Base-by-base conservation (phyloP, 78 protist genomes). In the Ministeria vibrans region DNA sequence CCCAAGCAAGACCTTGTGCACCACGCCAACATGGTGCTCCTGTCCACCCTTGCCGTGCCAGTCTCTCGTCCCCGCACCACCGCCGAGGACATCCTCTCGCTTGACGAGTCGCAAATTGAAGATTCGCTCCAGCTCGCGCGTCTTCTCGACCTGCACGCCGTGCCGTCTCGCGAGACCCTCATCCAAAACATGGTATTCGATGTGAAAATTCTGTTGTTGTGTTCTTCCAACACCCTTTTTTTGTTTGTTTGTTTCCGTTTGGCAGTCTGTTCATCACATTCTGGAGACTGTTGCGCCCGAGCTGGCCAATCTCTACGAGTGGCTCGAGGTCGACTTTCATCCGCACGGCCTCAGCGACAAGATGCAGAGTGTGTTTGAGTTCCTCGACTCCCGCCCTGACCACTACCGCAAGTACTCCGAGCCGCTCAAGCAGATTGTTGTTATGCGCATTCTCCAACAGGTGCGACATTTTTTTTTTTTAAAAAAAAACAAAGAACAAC, bases 391-490 rank as follows among this genome's bases (percentile, higher is more conserved):
- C 28, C 2, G 34, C 41, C 36, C 3, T 13, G 66, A 23, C 46
- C 39, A 39, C 43, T 38, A 64, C 5, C 25, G n/a, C 15, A 38
- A 27, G 39, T 78, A 44, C 43, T 25, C 44, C 42, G n/a, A 1
- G 25, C 77, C 80, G 32, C 75, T 74, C 44, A 22, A 73, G 79
- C 11, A 71, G 32, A 49, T 71, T n/a, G 36, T 66, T 1, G 42
- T 74, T 5, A 34, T 32, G 30, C 86, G 86, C 30, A 22, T 74
- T 20, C 66, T 82, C 49, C 46, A 59, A 22, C 86, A 82, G 71
- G 43, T 81, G n/a, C n/a, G n/a, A n/a, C n/a, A n/a, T n/a, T n/a
- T n/a, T n/a, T n/a, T n/a, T n/a, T n/a, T n/a, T n/a, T n/a, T n/a
- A n/a, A n/a, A n/a, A n/a, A n/a, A n/a, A n/a, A n/a, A n/a, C n/a